A percentile compares a stretch with the other conserved stretches of the same genome.
Conservation (phyloP, 1,139 yeast genomes). For the Arxiozyma bovina region DNA sequence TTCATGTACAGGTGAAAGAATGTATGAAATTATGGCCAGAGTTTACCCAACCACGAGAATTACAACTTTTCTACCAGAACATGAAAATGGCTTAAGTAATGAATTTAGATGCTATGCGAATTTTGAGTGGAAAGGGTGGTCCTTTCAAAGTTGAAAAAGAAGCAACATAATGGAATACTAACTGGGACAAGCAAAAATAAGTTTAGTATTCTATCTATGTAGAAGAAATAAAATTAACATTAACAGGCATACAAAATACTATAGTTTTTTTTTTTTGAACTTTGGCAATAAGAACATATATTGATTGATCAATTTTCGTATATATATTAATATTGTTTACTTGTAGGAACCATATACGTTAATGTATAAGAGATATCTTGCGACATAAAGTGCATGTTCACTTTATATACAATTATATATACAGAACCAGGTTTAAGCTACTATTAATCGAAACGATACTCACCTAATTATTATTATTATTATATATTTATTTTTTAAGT, state of each 20-base stretch:
- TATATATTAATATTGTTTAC: too few relatives aligned
- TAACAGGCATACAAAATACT: background rate
- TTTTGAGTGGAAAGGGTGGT: slow-evolving; percentile 52
- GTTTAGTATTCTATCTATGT: background rate
- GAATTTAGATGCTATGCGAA: slow-evolving; percentile 82
- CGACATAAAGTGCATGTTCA: background rate
- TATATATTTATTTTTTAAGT: too few relatives aligned
- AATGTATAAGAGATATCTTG: too few relatives aligned
- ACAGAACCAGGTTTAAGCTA: too few relatives aligned
- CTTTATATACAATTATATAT: too few relatives aligned
- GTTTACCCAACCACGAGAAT: slow-evolving; percentile 57
- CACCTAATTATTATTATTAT: background rate
- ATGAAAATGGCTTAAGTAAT: slow-evolving; percentile 75
- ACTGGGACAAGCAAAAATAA: background rate
- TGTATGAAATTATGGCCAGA: slow-evolving; percentile 50
- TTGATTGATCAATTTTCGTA: background rate
- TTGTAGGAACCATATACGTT: background rate
- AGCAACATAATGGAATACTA: background rate
- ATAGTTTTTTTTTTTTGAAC: background rate
- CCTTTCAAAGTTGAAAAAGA: slow-evolving; percentile 19
- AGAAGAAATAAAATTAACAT: background rate
- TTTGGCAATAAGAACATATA: background rate
- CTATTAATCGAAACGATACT: background rate
- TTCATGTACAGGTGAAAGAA: slow-evolving; percentile 83
- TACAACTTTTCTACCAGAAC: slow-evolving; percentile 69